Conservation (phyloP, 2,329 filamentous ascomycete species). For the Ascocoryne sarcoides region DNA sequence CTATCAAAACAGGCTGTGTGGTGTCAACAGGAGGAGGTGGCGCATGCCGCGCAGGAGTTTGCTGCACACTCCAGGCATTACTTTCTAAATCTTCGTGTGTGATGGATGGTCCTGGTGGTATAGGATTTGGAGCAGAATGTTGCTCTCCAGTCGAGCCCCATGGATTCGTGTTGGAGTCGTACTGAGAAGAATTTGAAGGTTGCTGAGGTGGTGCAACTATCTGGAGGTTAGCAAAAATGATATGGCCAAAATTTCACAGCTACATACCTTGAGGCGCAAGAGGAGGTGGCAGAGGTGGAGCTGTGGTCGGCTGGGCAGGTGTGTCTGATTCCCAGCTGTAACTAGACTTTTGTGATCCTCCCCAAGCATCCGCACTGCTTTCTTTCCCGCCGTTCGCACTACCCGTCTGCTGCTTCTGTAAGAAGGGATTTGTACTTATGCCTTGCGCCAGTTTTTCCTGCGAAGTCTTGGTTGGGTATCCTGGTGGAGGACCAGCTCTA, state of each 20-base stretch:
- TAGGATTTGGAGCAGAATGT: slow-evolving; percentile 2
- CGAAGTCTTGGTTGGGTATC: slow-evolving; percentile 17
- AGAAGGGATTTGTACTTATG: slow-evolving; percentile 25
- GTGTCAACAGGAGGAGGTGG: slow-evolving; percentile 10
- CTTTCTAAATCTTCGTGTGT: slow-evolving; percentile 22
- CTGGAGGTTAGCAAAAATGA: background rate
- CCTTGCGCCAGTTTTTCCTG: slow-evolving; percentile 16
- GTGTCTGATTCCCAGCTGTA: background rate
- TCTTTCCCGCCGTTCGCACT: slow-evolving; percentile 15
- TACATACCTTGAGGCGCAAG: too few relatives aligned
- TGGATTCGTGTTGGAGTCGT: slow-evolving; percentile 24
- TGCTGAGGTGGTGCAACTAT: slow-evolving; percentile 14
- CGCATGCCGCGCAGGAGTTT: slow-evolving; percentile 8
- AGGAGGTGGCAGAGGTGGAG: slow-evolving; percentile 14
- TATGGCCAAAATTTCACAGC: background rate
- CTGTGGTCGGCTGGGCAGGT: slow-evolving; percentile 8
- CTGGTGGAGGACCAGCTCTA: slow-evolving; percentile 18
- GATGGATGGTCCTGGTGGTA: slow-evolving; percentile 13
- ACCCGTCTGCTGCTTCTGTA: slow-evolving; percentile 17
- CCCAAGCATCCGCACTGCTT: slow-evolving; percentile 25
- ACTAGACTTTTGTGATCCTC: slow-evolving; percentile 9
- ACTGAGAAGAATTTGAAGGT: slow-evolving; percentile 20
- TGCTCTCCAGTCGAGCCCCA: slow-evolving; percentile 24
- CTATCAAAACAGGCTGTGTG: slow-evolving; percentile 19
- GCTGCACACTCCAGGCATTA: slow-evolving; percentile 19